A percentile compares a stretch with the other conserved stretches of the same genome.
Conservation (phyloP, 2,329 filamentous ascomycete genomes). For the Colletotrichum sp. region DNA sequence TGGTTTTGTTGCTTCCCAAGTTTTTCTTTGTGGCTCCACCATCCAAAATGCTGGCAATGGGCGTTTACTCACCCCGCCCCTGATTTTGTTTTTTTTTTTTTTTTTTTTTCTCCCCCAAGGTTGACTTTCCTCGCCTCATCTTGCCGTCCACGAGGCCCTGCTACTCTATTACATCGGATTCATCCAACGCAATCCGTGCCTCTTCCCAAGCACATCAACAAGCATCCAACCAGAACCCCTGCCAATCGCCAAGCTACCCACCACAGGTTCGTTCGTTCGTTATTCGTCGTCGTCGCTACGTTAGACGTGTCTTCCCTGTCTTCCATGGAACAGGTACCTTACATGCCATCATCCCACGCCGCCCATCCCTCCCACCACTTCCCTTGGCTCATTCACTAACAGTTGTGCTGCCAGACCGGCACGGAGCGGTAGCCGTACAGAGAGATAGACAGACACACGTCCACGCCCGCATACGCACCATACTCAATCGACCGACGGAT, state of each 20-base stretch:
- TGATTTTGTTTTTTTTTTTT: no score
- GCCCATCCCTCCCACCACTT: background rate
- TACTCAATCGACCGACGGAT: background rate
- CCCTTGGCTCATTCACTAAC: background rate
- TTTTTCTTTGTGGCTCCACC: no score
- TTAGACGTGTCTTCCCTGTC: background rate
- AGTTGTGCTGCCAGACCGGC: background rate
- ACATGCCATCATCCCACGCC: background rate
- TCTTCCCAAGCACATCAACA: background rate
- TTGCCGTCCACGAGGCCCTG: background rate
- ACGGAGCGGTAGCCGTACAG: background rate
- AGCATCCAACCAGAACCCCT: background rate
- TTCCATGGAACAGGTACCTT: background rate
- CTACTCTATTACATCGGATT: background rate
- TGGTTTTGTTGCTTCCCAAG: no score
- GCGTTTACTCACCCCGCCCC: no score
- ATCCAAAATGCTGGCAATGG: no score
- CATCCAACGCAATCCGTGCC: background rate
- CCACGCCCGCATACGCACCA: background rate
- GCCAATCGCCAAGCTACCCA: conserved; percentile 1
- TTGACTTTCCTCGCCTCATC: background rate
- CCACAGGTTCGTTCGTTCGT: background rate
- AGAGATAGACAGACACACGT: background rate
- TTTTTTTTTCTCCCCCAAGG: background rate
- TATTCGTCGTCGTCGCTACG: background rate